Conservation (phyloP, 148 eudicot species). For the Euryodendron excelsum region DNA sequence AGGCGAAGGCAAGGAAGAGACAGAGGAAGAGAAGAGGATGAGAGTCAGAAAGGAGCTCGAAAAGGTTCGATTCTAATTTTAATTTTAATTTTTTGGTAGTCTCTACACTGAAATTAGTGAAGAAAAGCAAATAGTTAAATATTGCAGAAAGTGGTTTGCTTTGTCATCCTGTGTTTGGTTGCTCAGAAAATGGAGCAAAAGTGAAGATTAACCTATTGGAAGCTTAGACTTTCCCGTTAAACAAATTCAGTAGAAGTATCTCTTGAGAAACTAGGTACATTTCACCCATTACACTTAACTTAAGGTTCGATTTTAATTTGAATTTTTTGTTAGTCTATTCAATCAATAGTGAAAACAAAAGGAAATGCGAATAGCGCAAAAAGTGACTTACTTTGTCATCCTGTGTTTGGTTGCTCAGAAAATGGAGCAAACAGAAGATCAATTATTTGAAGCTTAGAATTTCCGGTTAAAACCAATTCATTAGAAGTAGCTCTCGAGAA, state of each 20-base stretch:
- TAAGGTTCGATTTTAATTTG: background rate
- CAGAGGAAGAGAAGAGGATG: constrained; percentile 78
- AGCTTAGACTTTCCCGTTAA: background rate
- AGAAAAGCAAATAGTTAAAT: background rate
- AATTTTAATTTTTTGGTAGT: background rate
- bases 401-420: background rate
- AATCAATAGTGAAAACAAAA: too few relatives aligned
- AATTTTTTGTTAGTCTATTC: too few relatives aligned
- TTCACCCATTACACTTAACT: background rate
- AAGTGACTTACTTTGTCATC: too few relatives aligned
- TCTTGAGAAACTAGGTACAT: too few relatives aligned
- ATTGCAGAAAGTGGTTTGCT: background rate
- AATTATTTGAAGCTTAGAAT: background rate
- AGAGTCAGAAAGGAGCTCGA: constrained; percentile 86
- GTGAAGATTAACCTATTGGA: background rate
- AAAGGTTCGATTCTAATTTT: constrained; percentile 40
- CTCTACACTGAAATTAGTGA: background rate
- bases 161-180: background rate
- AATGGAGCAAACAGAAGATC: background rate
- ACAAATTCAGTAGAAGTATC: too few relatives aligned
- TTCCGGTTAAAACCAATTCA: background rate
- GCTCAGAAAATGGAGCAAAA: constrained; percentile 3
- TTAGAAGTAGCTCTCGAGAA: background rate
- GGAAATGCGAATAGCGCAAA: too few relatives aligned
- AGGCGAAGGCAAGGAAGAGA: constrained; percentile 42